phyloP scores from a whole-genome alignment of 495 filamentous ascomycete species.

The Penicillium cataractarum region DNA sequence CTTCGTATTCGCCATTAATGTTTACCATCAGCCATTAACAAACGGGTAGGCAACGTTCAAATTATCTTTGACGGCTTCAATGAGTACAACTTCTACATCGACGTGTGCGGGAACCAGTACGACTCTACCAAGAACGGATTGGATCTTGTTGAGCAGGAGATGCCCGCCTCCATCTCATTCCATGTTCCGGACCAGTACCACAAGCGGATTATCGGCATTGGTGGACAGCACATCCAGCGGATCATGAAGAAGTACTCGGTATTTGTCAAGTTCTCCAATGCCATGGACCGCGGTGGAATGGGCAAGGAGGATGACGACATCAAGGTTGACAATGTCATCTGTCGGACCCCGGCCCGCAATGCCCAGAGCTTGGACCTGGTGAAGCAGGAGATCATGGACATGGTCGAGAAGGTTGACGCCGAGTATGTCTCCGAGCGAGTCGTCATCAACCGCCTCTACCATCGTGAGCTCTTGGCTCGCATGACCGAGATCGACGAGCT shows the following conservation, averaged over 20 bases:
- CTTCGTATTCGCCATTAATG: too few species aligned
- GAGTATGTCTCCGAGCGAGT: conserved; percentile 95
- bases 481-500: conserved; percentile 88
- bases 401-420: conserved; percentile 97
- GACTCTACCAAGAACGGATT: conserved; percentile 91
- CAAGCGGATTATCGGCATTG: conserved; percentile 98
- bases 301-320: conserved; percentile 96
- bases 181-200: conserved; percentile 99
- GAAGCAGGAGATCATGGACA: conserved; percentile 98
- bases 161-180: conserved; percentile 98
- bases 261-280: conserved; percentile 99
- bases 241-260: conserved; percentile 99
- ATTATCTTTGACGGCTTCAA: conserved; percentile 99
- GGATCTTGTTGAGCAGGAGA: conserved; percentile 94
- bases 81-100: conserved; percentile 99
- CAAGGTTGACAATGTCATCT: conserved; percentile 99
- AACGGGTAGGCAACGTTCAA: conserved; percentile 77
- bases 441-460: conserved; percentile 90
- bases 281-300: conserved; percentile 95
- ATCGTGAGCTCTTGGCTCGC: conserved; percentile 87
- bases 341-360: conserved; percentile 94
- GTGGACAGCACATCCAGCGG: conserved; percentile 96
- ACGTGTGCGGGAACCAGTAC: conserved; percentile 88
- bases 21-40: too few species aligned
- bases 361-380: conserved; percentile 94